phyloP scores from a whole-genome alignment of 2,329 filamentous ascomycete species.

The Plectosphaerella sp. region DNA sequence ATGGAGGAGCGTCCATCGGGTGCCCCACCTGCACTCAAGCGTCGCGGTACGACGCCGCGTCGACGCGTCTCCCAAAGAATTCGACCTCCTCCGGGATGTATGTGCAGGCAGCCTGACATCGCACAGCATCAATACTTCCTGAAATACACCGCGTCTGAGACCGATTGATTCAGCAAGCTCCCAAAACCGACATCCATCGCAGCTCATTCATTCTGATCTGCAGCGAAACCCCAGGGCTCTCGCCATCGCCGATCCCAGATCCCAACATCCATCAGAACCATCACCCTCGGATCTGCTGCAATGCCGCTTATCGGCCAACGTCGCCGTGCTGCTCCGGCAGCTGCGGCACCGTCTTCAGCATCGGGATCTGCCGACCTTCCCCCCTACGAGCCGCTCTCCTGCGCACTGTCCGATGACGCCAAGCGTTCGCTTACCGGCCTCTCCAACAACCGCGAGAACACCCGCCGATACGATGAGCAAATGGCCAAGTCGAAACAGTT shows the following conservation, averaged over 20 bases:
- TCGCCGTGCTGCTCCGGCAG: not conserved
- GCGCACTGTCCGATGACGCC: constrained; percentile 35
- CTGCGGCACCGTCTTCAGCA: not conserved
- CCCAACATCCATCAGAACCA: not conserved
- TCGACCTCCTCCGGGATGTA: not conserved
- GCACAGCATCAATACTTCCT: not conserved
- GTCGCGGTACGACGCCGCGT: not conserved
- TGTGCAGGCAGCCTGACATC: not conserved
- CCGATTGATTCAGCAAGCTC: not conserved
- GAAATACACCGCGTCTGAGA: not conserved
- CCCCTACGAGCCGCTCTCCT: constrained; percentile 43
- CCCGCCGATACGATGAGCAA: constrained; percentile 38
- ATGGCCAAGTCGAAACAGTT: constrained; percentile 38
- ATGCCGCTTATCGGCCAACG: not conserved
- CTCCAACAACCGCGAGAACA: constrained; percentile 30
- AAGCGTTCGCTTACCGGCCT: constrained; percentile 37
- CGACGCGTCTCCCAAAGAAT: not conserved
- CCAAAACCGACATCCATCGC: not conserved
- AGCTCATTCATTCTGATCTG: not conserved
- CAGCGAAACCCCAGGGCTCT: not conserved
- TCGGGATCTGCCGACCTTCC: constrained; percentile 31
- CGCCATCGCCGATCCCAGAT: not conserved
- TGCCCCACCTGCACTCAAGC: not conserved
- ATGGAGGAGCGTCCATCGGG: too few relatives aligned
- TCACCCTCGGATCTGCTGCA: not conserved